Percentiles rank a stretch among this genome's conserved stretches.
Evolutionary conservation across 2,329 filamentous ascomycete species (phyloP).

Genomic region (Talaromyces verruculosus): DNA sequence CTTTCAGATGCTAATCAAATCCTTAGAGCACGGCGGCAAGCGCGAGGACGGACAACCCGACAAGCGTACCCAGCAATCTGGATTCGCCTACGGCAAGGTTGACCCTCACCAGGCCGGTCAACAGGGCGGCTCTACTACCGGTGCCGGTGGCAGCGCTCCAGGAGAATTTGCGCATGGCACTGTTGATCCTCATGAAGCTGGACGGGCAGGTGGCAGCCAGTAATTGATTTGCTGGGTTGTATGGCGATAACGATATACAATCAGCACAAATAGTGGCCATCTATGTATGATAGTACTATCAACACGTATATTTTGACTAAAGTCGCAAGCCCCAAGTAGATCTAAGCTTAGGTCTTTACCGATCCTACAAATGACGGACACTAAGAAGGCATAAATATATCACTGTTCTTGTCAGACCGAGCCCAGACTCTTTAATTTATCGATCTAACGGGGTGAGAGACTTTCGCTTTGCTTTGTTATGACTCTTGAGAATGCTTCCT

Average conservation of each 20-base stretch:
- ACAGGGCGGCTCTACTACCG: not conserved
- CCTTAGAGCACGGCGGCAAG: not conserved
- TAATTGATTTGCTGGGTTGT: not conserved
- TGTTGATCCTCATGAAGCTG: not conserved
- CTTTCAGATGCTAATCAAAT: not conserved
- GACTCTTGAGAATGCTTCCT: not conserved
- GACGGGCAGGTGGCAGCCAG: not conserved
- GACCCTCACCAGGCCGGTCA: not conserved
- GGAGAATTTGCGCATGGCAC: conserved; percentile 1
- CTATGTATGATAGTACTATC: not conserved
- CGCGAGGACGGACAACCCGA: conserved; percentile 3
- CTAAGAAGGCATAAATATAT: no score
- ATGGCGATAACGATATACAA: not conserved
- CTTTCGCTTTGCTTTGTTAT: not conserved
- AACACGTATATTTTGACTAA: not conserved
- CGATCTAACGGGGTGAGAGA: no score
- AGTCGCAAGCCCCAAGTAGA: not conserved
- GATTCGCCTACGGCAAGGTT: conserved; percentile 6
- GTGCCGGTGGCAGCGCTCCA: not conserved
- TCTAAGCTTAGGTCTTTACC: not conserved
- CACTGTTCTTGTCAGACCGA: no score
- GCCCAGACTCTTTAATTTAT: no score
- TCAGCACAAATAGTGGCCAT: not conserved
- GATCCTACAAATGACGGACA: no score
- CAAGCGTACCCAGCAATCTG: conserved; percentile 1